Evolutionary conservation across 2,329 filamentous ascomycete species (phyloP), one percentile per base, ranked within the genome.

Genomic region (Claviceps cyperi): DNA sequence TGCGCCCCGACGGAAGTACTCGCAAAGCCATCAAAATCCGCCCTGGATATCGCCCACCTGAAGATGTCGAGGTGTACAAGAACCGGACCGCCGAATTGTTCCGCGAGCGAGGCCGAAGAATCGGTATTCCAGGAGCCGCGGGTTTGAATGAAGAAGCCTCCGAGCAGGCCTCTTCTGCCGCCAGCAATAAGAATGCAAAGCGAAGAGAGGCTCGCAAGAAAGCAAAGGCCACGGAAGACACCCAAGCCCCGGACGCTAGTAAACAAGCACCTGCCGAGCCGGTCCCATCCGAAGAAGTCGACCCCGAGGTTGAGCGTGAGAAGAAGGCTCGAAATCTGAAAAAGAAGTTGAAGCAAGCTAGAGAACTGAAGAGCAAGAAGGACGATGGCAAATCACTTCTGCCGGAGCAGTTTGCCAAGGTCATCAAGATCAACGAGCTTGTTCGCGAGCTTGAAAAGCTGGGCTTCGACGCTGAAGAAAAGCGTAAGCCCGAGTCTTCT

Each of bases 41-140:
- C 32, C 91, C 92, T 0, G 94, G 92, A 49, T 98, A 96, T 68
- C 82, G 83, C 36, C 94, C 92, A 1, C 88, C 90, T 0, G 92
- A 98, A 69, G 92, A 98, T 67, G 84, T 97, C 55, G 89, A 96
- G 63, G 75, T 95, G 44, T 98, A 98, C 77, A 94, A 89, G 71
- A 96, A 94, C 67, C 83, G 86, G 51, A 89, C 83, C 1, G 90
- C 90, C 47, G 85, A 92, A 64, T 81, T 80, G 47, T 95, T 86
- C 70, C 88, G 88, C 62, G 88, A 80, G 58, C 81, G 87, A 54
- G 81, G 78, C 51, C 70, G 63, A 66, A 51, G 84, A 78, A 62
- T 66, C 21, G 67, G 67, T 21, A 77, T 95, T 4, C 86, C 88
- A 4, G 91, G 91, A 22, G 85, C 88, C 1, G 78, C 77, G 45